Base-by-base conservation (phyloP, 83 land plant species). In the Picea abies region DNA sequence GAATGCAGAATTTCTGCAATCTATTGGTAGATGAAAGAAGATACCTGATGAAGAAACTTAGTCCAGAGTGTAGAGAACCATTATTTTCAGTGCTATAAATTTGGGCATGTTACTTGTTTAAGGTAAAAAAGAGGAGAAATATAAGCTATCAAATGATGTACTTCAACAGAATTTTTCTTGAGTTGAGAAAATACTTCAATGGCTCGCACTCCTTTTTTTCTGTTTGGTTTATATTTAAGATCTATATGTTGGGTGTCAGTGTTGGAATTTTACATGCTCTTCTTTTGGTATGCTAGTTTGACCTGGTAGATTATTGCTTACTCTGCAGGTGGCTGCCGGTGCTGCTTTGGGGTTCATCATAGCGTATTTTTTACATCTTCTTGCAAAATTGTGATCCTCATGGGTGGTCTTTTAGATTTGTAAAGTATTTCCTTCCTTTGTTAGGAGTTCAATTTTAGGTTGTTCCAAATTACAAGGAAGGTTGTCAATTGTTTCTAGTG, bases 261-360 rank as follows among this genome's bases (percentile, higher is more conserved):
- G 41, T 75, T 75, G 78, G 41, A 47, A 75, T 47, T 20, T 11
- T n/a, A 47, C 37, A 47, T 23, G 25, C 72, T 75, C 23, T 75
- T 47, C 19, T 35, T 6, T 47, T 41, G 12, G 22, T 47, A 10
- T 75, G 26, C 26, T 15, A 41, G 58, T 75, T 75, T 75, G 41
- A 68, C 35, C 35, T 14, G 71, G 71, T 32, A 68, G 6, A 68
- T 68, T 29, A 68, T 68, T 68, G 71, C 71, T 29, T 68, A 68
- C 71, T 68, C 39, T 75, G 78, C 78, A 75, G 78, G 78, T 75
- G n/a, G 78, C 60, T 75, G 78, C 78, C 17, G 78, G 78, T 41
- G 78, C 78, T 35, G 78, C 78, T 14, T 75, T 75, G 58, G 78
- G 78, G 9, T 47, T 75, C 26, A 22, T 47, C 26, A 75, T 75